Evolutionary conservation across 352 stramenopile species (phyloP), one percentile per base, ranked within the genome.

Genomic region (Globisporangium irregulare): DNA sequence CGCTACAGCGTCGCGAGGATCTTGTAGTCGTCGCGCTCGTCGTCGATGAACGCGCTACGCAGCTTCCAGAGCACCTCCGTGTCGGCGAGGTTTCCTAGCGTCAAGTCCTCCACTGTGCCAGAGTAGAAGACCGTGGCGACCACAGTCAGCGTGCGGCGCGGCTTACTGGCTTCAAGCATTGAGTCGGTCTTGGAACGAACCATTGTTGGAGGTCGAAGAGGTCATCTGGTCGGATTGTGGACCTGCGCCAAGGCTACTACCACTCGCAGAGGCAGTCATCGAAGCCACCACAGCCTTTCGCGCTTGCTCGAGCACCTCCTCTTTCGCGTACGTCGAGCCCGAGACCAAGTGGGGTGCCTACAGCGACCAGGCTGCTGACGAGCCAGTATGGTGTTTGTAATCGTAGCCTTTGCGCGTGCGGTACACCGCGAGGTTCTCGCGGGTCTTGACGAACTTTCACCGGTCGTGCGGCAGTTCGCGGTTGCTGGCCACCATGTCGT

Each of bases 381-480:
- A 56, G n/a, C n/a, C n/a, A 15, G 24, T 25, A 5, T 22, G 50
- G 2, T 56, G 8, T n/a, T 56, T 29, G 50, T 56, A 38, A 9
- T 60, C 27, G 55, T 25, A 60, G 57, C 29, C 20, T 48, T 62
- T 43, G 43, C 50, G 66, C 3, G 29, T 59, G 22, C 50, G 75
- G 59, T 77, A 85, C 0, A 76, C 68, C 8, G 68, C 69, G 9
- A 82, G 71, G 34, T 80, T 72, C 48, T 82, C 73, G 51, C 75
- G 74, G 32, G 73, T 75, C 46, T 68, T 73, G 22, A 85, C 64
- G 53, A 82, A 72, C 59, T 85, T 82, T 75, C 78, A 82, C 24
- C 71, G 71, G 5, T 73, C 70, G 5, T 50, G 70, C 56, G 76
- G 70, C 50, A 84, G 75, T 54, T 84, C 66, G 9, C 66, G 77